phyloP scores from a whole-genome alignment of 352 stramenopile genomes.

The Stephanocyclus meneghinianus region DNA sequence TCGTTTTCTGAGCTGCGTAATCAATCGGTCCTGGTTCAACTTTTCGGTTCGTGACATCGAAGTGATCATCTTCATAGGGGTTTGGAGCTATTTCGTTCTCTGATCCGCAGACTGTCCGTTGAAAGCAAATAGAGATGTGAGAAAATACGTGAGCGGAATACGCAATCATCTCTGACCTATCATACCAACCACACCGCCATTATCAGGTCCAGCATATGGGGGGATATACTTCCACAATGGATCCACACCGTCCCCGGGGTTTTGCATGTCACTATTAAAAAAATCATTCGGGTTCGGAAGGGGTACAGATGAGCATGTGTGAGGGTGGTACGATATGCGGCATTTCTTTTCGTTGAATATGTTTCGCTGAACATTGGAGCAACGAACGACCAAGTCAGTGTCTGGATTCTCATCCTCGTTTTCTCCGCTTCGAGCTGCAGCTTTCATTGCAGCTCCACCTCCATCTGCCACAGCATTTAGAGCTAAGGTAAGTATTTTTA shows the following conservation, averaged over 20 bases:
- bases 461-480: not conserved
- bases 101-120: constrained; percentile 41
- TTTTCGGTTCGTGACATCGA: constrained; percentile 45
- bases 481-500: not conserved
- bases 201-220: constrained; percentile 27
- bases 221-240: constrained; percentile 39
- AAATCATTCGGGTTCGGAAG: not conserved
- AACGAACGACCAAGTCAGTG: constrained; percentile 36
- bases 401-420: constrained; percentile 21
- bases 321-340: constrained; percentile 34
- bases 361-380: constrained; percentile 35
- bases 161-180: not conserved
- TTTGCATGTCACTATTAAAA: not conserved
- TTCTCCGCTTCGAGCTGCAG: constrained; percentile 18
- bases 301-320: constrained; percentile 38
- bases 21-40: constrained; percentile 35
- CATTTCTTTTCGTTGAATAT: constrained; percentile 50
- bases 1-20: constrained; percentile 40
- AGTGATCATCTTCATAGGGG: constrained; percentile 42
- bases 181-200: constrained; percentile 36
- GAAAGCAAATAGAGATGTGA: not conserved
- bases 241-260: constrained; percentile 5
- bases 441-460: constrained; percentile 37
- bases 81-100: constrained; percentile 48
- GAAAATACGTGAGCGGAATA: not conserved